Evolutionary conservation across 2,329 filamentous ascomycete genomes (phyloP).

Genomic region (Sporothrix brunneoviolacea): DNA sequence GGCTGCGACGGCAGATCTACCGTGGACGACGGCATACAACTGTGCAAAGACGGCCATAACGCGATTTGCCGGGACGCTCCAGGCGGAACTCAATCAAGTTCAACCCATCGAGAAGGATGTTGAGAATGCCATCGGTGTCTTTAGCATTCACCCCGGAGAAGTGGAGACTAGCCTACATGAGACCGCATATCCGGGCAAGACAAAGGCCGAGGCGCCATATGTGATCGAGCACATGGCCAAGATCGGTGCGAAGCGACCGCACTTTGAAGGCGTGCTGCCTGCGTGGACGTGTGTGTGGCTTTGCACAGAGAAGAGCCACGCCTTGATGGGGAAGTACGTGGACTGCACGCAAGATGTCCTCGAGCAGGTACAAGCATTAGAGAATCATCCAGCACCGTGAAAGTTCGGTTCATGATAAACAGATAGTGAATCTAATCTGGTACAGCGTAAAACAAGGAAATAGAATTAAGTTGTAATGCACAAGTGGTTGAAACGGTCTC

Average conservation of each 20-base stretch:
- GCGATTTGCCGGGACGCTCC: neutral
- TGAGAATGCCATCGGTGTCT: neutral
- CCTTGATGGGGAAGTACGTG: no score
- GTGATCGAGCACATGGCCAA: neutral
- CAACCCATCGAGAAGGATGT: neutral
- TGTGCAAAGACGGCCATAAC: conserved; percentile 4
- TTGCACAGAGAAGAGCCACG: no score
- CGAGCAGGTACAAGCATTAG: no score
- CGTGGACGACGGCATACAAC: conserved; percentile 3
- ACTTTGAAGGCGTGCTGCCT: neutral
- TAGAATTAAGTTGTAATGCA: no score
- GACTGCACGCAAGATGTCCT: no score
- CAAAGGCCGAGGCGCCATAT: no score
- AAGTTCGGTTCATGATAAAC: no score
- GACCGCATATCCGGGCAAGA: neutral
- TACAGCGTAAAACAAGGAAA: no score
- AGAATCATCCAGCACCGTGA: no score
- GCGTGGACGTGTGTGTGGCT: no score
- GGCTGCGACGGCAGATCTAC: neutral
- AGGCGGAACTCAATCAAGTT: neutral
- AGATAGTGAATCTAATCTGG: no score
- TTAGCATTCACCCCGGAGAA: neutral
- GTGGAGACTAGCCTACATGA: neutral
- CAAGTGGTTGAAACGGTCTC: no score
- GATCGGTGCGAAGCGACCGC: neutral